phyloP scores from a whole-genome alignment of 2,329 filamentous ascomycete genomes.

The Cladophialophora chaetospira region DNA sequence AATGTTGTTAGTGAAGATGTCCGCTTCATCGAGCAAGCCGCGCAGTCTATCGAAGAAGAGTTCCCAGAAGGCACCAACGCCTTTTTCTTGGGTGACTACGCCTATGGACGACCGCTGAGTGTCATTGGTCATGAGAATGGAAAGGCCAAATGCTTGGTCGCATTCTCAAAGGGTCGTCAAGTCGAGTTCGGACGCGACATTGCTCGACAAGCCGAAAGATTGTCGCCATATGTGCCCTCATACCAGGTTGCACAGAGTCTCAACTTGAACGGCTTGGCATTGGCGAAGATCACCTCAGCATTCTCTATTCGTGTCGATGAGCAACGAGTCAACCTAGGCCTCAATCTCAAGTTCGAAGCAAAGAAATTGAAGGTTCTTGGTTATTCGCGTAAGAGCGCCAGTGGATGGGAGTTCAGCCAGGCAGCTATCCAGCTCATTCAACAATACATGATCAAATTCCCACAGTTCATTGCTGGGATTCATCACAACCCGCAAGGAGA shows the following conservation, averaged over 20 bases:
- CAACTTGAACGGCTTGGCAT: conserved; percentile 77
- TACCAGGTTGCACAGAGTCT: conserved; percentile 85
- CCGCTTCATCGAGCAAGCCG: conserved; percentile 86
- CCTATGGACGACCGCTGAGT: conserved; percentile 87
- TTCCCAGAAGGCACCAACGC: conserved; percentile 80
- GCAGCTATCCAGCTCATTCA: conserved; percentile 78
- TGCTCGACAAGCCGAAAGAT: conserved; percentile 68
- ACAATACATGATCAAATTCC: conserved; percentile 91
- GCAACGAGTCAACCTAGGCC: conserved; percentile 81
- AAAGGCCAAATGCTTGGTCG: conserved; percentile 78
- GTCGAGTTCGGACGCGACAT: conserved; percentile 77
- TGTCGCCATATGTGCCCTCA: conserved; percentile 78
- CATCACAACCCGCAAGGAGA: conserved; percentile 82
- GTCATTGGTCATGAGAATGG: conserved; percentile 72
- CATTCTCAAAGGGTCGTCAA: conserved; percentile 70
- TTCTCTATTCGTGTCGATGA: conserved; percentile 84
- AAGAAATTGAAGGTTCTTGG: conserved; percentile 95
- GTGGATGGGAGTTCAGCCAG: conserved; percentile 93
- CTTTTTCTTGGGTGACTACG: conserved; percentile 93
- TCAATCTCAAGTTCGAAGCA: conserved; percentile 96
- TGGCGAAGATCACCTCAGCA: conserved; percentile 95
- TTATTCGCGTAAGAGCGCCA: conserved; percentile 82
- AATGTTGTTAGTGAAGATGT: conserved; percentile 87
- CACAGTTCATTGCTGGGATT: conserved; percentile 90
- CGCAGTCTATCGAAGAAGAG: conserved; percentile 87